Percentiles rank a stretch among this genome's conserved stretches.
phyloP scores from a whole-genome alignment of 495 filamentous ascomycete species.

The Choiromyces venosus region DNA sequence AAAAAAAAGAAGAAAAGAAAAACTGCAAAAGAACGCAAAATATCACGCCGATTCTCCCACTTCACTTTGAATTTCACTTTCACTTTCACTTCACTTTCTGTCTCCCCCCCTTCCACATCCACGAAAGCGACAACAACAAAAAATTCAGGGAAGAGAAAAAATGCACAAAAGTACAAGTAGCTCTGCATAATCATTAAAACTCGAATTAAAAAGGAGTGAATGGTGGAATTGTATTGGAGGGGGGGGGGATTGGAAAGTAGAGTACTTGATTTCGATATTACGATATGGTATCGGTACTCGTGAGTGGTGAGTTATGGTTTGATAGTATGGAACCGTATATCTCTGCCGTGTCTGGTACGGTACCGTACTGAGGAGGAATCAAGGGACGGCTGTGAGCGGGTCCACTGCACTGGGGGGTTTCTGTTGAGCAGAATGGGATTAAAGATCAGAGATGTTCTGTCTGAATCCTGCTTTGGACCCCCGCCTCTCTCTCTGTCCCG shows the following conservation, averaged over 20 bases:
- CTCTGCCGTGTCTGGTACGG: not conserved
- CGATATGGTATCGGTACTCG: not conserved
- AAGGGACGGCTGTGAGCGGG: not conserved
- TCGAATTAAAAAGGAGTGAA: not conserved
- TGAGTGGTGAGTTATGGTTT: not conserved
- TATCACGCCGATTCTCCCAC: constrained; percentile 1
- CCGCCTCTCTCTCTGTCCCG: not conserved
- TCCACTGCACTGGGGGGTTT: not conserved
- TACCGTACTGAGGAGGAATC: not conserved
- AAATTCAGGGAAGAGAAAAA: not conserved
- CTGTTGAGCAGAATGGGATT: not conserved
- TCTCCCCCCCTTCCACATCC: not conserved
- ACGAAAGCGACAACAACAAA: not conserved
- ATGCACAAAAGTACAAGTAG: constrained; percentile 1
- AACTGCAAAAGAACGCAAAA: not conserved
- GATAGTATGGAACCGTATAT: not conserved
- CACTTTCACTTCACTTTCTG: not conserved
- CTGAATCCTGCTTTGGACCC: not conserved
- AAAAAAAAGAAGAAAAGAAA: not conserved
- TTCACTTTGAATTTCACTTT: no score
- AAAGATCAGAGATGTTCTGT: no score
- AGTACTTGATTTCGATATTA: not conserved
- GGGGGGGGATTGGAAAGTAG: not conserved
- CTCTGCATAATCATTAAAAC: not conserved
- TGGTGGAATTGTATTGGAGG: not conserved